Percentiles rank a stretch among this genome's conserved stretches.
Evolutionary conservation across 2,329 filamentous ascomycete genomes (phyloP).

Genomic region (Pseudomassariella vexata): DNA sequence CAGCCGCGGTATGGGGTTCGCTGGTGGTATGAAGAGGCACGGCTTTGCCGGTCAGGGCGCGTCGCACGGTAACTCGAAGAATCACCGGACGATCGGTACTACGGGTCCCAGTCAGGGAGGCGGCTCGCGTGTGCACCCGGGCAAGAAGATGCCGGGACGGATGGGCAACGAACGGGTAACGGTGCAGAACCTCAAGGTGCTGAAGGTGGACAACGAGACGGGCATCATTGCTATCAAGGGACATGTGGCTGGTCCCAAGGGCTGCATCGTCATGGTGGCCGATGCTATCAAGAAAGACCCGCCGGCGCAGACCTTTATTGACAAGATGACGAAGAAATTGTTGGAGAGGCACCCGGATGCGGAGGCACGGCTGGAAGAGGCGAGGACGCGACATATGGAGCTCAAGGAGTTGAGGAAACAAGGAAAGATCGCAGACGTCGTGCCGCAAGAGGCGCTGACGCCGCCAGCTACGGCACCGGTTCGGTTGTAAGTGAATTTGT

Average conservation of each 20-base stretch:
- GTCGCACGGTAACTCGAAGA: conserved; percentile 91
- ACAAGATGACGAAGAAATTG: conserved; percentile 36
- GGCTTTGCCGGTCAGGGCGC: conserved; percentile 85
- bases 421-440: conserved; percentile 29
- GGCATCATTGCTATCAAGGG: conserved; percentile 87
- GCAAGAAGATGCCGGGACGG: conserved; percentile 95
- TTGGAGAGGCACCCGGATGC: conserved; percentile 41
- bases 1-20: conserved; percentile 86
- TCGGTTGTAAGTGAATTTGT: too few relatives aligned
- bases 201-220: conserved; percentile 81
- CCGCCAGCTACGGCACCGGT: too few relatives aligned
- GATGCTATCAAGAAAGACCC: conserved; percentile 82
- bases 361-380: conserved; percentile 39
- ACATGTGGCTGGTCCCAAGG: conserved; percentile 81
- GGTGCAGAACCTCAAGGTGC: conserved; percentile 82
- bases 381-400: conserved; percentile 44
- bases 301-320: conserved; percentile 42
- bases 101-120: conserved; percentile 84
- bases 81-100: conserved; percentile 88
- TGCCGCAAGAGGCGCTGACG: conserved; percentile 17
- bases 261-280: conserved; percentile 75
- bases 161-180: conserved; percentile 91
- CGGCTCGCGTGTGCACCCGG: conserved; percentile 86
- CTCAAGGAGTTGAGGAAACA: conserved; percentile 45
- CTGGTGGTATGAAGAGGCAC: conserved; percentile 95